Evolutionary conservation across 768 basidiomycete species (phyloP).

Genomic region (Auriscalpium microsporum): DNA sequence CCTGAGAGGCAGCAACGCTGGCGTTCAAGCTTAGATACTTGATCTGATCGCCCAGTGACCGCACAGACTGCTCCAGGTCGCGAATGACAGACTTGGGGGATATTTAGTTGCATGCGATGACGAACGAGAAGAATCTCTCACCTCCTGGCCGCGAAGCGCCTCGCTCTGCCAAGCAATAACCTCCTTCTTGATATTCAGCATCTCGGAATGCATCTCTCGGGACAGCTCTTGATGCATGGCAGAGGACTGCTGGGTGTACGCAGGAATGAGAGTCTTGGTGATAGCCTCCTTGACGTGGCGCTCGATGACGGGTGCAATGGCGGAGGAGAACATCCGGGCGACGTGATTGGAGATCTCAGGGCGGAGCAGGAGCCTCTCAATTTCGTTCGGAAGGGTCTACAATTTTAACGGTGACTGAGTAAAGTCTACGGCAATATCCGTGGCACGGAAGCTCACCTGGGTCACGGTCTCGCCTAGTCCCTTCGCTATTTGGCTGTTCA

Average conservation of each 20-base stretch:
- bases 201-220: constrained; percentile 66
- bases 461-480: constrained; percentile 66
- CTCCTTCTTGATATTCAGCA: constrained; percentile 72
- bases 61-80: constrained; percentile 73
- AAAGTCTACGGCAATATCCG: background rate
- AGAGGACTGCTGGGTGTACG: constrained; percentile 66
- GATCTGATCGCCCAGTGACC: constrained; percentile 70
- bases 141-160: constrained; percentile 71
- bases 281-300: constrained; percentile 76
- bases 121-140: constrained; percentile 23
- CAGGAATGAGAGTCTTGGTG: constrained; percentile 63
- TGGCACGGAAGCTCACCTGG: constrained; percentile 40
- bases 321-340: constrained; percentile 62
- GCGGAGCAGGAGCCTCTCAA: constrained; percentile 69
- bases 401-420: constrained; percentile 3
- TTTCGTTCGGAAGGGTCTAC: constrained; percentile 68
- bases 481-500: constrained; percentile 70
- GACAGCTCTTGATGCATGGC: constrained; percentile 74
- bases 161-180: constrained; percentile 77
- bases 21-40: constrained; percentile 63
- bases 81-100: constrained; percentile 55
- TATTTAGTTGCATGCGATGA: constrained; percentile 8
- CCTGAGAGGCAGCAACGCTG: constrained; percentile 16
- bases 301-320: constrained; percentile 69
- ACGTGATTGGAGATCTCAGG: constrained; percentile 74